Base-by-base conservation (phyloP, 148 eudicot species). In the Dysphania ambrosioides region DNA sequence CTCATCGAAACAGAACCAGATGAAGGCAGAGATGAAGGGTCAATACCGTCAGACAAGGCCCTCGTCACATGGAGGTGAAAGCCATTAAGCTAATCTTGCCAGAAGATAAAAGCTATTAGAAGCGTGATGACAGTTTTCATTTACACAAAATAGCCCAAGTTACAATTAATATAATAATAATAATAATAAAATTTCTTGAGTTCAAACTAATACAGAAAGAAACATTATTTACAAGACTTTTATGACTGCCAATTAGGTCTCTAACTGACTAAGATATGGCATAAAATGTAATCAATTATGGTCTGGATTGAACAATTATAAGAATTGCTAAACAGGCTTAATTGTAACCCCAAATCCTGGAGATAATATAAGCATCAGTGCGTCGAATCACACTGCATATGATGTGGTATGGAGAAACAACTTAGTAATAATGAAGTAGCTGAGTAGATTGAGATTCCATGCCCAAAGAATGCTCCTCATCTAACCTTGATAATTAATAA, bases 1-100 rank as follows among this genome's bases (percentile, higher is more conserved):
- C 47, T 72, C 35, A 81, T 79, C 51, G 89, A 87, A 85, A 88
- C 72, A 56, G 91, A 78, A 82, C 53, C 72, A 40, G 86, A 80
- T 42, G 88, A 57, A 68, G 86, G 79, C 8, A 82, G 72, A 27
- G 86, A 51, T 19, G 84, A 72, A 73, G 85, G 79, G 74, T 73
- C 73, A 80, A 35, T 75, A 66, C 62, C 81, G 71, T 56, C 83
- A 47, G 86, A 59, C 78, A 87, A 80, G 81, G 83, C 79, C 83
- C 98, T 90, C 31, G 68, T 79, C 67, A 92, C 89, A 76, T 83
- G 80, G 80, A 94, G 87, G 75, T 84, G 90, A 81, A 94, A 94
- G 42, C 98, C 97, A 79, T 87, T 85, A 63, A 88, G 90, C 98
- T 94, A 75, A 71, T 68, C 78, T 71, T 34, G 72, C 71, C 16